Evolutionary conservation across 139 green algal genomes (phyloP).

Genomic region (Medakamo hakoo): DNA sequence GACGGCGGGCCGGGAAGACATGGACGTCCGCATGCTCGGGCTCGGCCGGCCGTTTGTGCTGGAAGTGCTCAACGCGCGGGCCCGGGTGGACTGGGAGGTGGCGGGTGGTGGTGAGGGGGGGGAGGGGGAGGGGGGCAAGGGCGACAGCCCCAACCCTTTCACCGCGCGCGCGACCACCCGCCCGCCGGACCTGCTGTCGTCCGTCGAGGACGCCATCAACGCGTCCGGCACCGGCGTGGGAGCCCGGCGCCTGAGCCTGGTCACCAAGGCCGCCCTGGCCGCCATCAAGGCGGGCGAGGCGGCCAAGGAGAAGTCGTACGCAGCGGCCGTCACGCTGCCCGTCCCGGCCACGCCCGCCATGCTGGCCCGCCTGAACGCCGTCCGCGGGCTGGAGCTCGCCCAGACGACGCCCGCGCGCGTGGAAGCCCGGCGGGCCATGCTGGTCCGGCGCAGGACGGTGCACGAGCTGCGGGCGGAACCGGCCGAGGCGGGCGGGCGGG

Average conservation of each 20-base stretch:
- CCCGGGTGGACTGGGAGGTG: too few species aligned
- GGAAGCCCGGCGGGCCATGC: constrained; percentile 53
- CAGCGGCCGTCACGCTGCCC: constrained; percentile 39
- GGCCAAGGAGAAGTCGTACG: constrained; percentile 68
- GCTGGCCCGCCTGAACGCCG: constrained; percentile 23
- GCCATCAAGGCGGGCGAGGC: constrained; percentile 49
- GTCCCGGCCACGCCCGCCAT: constrained; percentile 13
- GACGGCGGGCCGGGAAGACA: constrained; percentile 61
- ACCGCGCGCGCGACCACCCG: background rate
- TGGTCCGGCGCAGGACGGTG: constrained; percentile 18
- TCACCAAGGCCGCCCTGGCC: constrained; percentile 10
- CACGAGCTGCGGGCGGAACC: constrained; percentile 8
- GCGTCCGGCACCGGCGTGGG: constrained; percentile 16
- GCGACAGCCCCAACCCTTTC: too few species aligned
- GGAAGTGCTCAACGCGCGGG: constrained; percentile 38
- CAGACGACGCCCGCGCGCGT: constrained; percentile 76
- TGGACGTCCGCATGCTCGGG: constrained; percentile 79
- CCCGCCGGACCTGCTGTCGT: background rate
- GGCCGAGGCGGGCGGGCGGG: constrained; percentile 13
- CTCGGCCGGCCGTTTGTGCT: constrained; percentile 62
- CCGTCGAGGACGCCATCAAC: background rate
- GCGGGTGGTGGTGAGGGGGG: too few species aligned
- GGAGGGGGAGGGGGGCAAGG: constrained; percentile 1
- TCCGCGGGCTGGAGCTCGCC: constrained; percentile 27
- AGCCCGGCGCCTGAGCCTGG: constrained; percentile 16